Evolutionary conservation across 2,329 filamentous ascomycete genomes (phyloP).

Genomic region (Myotisia sp.): DNA sequence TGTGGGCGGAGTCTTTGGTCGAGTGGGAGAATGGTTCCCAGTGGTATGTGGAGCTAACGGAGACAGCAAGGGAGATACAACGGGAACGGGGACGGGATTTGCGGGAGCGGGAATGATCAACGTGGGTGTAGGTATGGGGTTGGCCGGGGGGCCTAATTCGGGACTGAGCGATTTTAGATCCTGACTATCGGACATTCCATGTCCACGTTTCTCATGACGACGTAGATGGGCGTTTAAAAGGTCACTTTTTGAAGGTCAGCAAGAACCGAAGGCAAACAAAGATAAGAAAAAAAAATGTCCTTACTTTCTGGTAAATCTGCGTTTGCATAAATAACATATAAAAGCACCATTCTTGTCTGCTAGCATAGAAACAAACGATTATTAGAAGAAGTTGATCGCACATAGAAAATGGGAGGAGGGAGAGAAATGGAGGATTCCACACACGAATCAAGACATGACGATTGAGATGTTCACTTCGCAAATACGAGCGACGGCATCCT

Average conservation of each 20-base stretch:
- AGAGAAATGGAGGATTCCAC: slow-evolving; percentile 4
- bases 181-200: slow-evolving; percentile 4
- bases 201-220: slow-evolving; percentile 13
- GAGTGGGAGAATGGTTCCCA: slow-evolving; percentile 1
- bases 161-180: too few relatives aligned
- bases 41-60: not conserved
- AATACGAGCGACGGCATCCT: slow-evolving; percentile 14
- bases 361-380: not conserved
- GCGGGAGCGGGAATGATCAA: not conserved
- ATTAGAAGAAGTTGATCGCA: not conserved
- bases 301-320: slow-evolving; percentile 15
- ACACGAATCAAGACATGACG: slow-evolving; percentile 15
- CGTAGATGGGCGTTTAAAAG: slow-evolving; percentile 15
- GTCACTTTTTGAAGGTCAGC: slow-evolving; percentile 10
- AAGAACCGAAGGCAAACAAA: not conserved
- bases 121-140: not conserved
- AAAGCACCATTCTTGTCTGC: slow-evolving; percentile 14
- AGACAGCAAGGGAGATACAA: not conserved
- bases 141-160: not conserved
- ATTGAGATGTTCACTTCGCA: slow-evolving; percentile 14
- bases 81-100: not conserved
- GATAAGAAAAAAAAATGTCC: not conserved
- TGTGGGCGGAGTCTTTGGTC: not conserved
- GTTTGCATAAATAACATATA: slow-evolving; percentile 14
- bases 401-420: not conserved